Percentiles rank a stretch among this genome's conserved stretches.
These are phyloP conservation scores for Salmacisia buchloeana DNA, from an alignment of 1,284 basidiomycete species.

Conservation along the genomic window DNA sequence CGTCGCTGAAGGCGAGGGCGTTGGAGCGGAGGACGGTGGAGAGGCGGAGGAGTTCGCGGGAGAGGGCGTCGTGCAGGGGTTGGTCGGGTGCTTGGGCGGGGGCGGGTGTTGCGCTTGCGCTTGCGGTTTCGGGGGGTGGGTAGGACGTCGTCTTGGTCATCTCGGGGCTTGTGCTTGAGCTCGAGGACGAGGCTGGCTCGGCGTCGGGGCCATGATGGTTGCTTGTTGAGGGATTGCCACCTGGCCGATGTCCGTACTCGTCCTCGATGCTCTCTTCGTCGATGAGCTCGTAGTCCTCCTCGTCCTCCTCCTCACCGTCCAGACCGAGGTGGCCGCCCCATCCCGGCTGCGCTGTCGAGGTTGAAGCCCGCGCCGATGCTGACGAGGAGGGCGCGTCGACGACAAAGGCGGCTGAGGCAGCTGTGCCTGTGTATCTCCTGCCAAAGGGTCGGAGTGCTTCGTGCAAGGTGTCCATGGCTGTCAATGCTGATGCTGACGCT, in stretches of 20 bases:
- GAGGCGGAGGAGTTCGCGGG: conserved; percentile 47
- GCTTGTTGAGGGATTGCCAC: neutral
- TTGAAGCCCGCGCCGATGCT: too few relatives aligned
- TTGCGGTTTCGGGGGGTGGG: neutral
- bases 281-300: neutral
- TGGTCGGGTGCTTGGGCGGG: conserved; percentile 22
- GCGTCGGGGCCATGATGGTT: too few relatives aligned
- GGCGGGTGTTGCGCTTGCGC: neutral
- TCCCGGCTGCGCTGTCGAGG: too few relatives aligned
- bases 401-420: too few relatives aligned
- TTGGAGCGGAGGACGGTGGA: conserved; percentile 42
- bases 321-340: neutral
- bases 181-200: too few relatives aligned
- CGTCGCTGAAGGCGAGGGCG: conserved; percentile 39
- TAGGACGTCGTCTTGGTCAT: neutral
- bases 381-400: too few relatives aligned
- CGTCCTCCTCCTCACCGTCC: neutral
- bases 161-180: neutral
- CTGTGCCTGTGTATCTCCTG: neutral
- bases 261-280: neutral
- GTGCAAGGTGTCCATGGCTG: neutral
- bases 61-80: conserved; percentile 41
- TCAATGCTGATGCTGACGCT: too few relatives aligned
- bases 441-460: conserved; percentile 1
- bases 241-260: neutral